Evolutionary conservation across 495 filamentous ascomycete species (phyloP), one percentile per base, ranked within the genome.

Genomic region (Annulohypoxylon bovei): DNA sequence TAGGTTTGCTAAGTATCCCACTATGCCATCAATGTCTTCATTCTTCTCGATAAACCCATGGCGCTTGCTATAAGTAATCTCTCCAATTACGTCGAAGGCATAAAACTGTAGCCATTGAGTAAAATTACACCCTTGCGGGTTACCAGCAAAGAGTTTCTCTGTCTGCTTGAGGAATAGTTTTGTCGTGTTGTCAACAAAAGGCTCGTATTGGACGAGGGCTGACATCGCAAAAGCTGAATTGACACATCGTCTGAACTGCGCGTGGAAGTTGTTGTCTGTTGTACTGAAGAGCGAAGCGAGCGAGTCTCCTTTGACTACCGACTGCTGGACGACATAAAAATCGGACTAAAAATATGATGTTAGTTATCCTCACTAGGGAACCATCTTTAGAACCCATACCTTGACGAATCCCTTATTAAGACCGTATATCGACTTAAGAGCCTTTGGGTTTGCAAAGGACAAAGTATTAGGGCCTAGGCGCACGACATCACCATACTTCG

Each of bases 331-430:
- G 20, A 88, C 82, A 73, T 92, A 92, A 76, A 92, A 91, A 33
- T 89, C 87, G 40, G 89, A 90, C 90, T 91, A 64, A 28, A 50
- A n/a, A 56, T 8, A n/a, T 30, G 6, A 16, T 8, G 57, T 80
- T n/a, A 80, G 69, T n/a, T 39, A 18, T 7, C 14, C 22, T 56
- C n/a, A 16, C 23, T 11, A 3, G 14, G 69, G 39, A 14, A 52
- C 49, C 30, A 58, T 66, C 16, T 25, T 39, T 32, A 60, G 27
- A 70, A 57, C 14, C 16, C 77, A 46, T 65, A 92, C 89, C 85
- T 94, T 95, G 61, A 80, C 81, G 74, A 92, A 92, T n/a, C 91
- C 91, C 77, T 93, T 93, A 73, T 93, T 93, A 61, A 94, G 81
- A 1, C 92, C 90, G 73, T 94, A 95, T 27, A 95, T 94, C 6